phyloP scores from a whole-genome alignment of 306 rosid species.

The Vigna unguiculata region DNA sequence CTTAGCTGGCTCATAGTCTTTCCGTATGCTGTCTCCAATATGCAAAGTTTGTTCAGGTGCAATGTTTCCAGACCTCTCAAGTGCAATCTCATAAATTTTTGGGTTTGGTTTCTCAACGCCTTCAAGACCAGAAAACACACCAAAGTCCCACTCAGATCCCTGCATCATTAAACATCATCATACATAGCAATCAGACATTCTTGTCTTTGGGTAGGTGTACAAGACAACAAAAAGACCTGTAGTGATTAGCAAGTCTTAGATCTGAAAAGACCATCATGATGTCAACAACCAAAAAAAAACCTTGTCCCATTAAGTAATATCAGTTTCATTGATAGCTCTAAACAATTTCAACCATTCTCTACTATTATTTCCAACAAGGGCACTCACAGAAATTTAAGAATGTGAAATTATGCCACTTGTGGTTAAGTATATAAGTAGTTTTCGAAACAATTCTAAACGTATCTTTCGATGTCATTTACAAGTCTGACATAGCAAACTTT shows the following conservation, averaged over 20 bases:
- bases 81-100: slow-evolving; percentile 78
- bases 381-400: background rate
- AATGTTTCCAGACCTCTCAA: slow-evolving; percentile 79
- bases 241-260: background rate
- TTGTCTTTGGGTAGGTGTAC: background rate
- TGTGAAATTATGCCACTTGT: slow-evolving; percentile 16
- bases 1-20: slow-evolving; percentile 87
- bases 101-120: slow-evolving; percentile 95
- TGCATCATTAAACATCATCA: slow-evolving; percentile 49
- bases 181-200: slow-evolving; percentile 25
- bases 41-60: slow-evolving; percentile 74
- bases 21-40: slow-evolving; percentile 94
- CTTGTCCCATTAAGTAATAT: background rate
- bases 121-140: slow-evolving; percentile 92
- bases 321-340: background rate
- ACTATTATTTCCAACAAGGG: slow-evolving; percentile 20
- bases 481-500: background rate
- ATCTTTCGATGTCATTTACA: background rate
- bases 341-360: background rate
- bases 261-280: background rate
- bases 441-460: slow-evolving; percentile 10
- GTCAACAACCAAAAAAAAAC: background rate
- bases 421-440: slow-evolving; percentile 17
- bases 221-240: background rate
- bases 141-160: slow-evolving; percentile 98